phyloP scores from a whole-genome alignment of 1,139 yeast species.

The Pichia inconspicua region DNA sequence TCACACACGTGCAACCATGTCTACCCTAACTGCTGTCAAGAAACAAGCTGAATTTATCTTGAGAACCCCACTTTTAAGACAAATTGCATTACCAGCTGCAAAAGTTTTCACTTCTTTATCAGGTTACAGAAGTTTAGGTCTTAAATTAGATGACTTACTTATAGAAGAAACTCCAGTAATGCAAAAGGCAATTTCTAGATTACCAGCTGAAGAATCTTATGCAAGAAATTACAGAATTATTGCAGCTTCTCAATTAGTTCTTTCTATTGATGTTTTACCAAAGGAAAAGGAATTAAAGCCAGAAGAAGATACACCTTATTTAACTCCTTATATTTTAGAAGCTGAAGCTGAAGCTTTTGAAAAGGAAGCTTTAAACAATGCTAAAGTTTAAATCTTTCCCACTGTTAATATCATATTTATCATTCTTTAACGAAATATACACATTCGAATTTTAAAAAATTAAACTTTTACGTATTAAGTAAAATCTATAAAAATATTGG shows the following conservation, averaged over 20 bases:
- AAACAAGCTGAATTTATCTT: slow-evolving; percentile 75
- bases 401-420: background rate
- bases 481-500: too few species aligned
- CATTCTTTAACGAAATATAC: background rate
- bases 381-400: slow-evolving; percentile 25
- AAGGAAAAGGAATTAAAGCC: slow-evolving; percentile 69
- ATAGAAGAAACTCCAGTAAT: slow-evolving; percentile 80
- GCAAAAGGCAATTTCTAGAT: slow-evolving; percentile 82
- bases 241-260: slow-evolving; percentile 83
- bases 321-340: slow-evolving; percentile 84
- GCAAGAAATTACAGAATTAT: slow-evolving; percentile 88
- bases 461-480: too few species aligned
- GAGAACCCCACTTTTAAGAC: slow-evolving; percentile 70
- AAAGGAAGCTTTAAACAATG: slow-evolving; percentile 81
- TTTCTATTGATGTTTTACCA: slow-evolving; percentile 82
- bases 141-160: slow-evolving; percentile 79
- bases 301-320: slow-evolving; percentile 78
- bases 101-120: slow-evolving; percentile 63
- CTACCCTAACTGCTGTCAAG: slow-evolving; percentile 74
- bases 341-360: slow-evolving; percentile 90
- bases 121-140: slow-evolving; percentile 92
- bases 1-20: slow-evolving; percentile 37
- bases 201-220: slow-evolving; percentile 76
- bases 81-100: slow-evolving; percentile 73
- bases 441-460: background rate